phyloP scores from a whole-genome alignment of 2,329 filamentous ascomycete genomes.

The Chaetomiaceae sp. region DNA sequence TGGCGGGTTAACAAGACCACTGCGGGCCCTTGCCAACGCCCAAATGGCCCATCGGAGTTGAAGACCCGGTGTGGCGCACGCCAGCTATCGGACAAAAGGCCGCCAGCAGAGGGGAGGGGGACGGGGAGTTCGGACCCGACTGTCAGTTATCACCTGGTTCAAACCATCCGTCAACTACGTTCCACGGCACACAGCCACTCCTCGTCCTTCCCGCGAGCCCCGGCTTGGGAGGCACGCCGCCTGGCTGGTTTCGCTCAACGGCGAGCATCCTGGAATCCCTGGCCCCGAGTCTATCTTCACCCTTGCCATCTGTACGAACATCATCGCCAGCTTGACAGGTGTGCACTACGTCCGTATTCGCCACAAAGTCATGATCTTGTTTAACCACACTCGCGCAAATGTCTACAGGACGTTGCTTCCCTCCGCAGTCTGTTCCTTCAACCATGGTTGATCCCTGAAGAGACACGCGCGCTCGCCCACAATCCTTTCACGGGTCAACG shows the following conservation, averaged over 20 bases:
- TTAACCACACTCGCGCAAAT: conserved; percentile 22
- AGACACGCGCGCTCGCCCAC: conserved; percentile 14
- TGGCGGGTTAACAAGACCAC: no score
- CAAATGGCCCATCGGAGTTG: no score
- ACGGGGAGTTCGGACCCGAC: no score
- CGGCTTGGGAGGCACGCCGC: not conserved
- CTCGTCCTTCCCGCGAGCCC: not conserved
- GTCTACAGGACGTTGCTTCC: conserved; percentile 6
- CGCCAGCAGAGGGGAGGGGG: no score
- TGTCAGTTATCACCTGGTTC: not conserved
- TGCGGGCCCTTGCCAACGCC: no score
- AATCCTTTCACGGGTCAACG: not conserved
- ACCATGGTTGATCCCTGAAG: conserved; percentile 24
- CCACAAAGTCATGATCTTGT: conserved; percentile 25
- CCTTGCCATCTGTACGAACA: not conserved
- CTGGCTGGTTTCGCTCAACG: not conserved
- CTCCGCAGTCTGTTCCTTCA: not conserved
- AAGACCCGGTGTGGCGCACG: no score
- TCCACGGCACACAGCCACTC: conserved; percentile 12
- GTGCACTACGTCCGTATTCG: conserved; percentile 15
- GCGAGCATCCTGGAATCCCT: not conserved
- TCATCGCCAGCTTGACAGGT: conserved; percentile 13
- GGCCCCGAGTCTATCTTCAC: not conserved
- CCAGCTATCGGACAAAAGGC: no score
- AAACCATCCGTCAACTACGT: not conserved